Evolutionary conservation across 2,329 filamentous ascomycete species (phyloP), one percentile per base, ranked within the genome.

Genomic region (Macrophomina phaseolina): DNA sequence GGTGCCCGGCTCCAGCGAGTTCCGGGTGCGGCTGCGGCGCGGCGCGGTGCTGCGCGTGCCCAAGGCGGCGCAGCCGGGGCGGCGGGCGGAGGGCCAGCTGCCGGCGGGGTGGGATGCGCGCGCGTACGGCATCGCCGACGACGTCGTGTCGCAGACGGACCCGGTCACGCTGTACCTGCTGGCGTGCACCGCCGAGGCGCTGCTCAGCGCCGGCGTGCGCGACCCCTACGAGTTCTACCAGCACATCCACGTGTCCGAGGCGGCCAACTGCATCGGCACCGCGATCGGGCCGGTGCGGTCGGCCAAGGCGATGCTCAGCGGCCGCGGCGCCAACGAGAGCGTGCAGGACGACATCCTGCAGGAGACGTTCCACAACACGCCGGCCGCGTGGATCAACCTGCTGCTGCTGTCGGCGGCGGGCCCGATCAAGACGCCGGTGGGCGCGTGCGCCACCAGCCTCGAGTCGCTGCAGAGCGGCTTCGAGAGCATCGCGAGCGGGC

Each of bases 381-480:
- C 70, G 0, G 71, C 69, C 1, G 78, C 79, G 1, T 81, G 79
- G 79, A 67, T 79, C 30, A 81, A 81, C 58, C 80, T 81, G 79
- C 75, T 81, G 11, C 71, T 81, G 11, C 70, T 79, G 30, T 70
- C 69, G 4, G 70, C 76, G 0, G 67, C 74, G 0, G 80, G 79
- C 0, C 77, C 79, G 0, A 78, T 75, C 23, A 72, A 70, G 9
- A 79, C 79, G 0, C 78, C 79, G 2, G 76, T 77, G 1, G 79
- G 78, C 0, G 76, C 79, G 1, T 81, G 78, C 38, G 79, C 79
- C 0, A 81, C 79, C 1, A 70, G 72, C 0, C 51, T 81, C 1
- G 79, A 81, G 67, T 75, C 75, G 0, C 63, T 81, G 0, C 77
- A 81, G 38, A 72, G 70, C 7, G 80, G 72, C 3, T 75, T 14